Conservation (phyloP, 1,284 basidiomycete species). For the Ustilago cynodontis region DNA sequence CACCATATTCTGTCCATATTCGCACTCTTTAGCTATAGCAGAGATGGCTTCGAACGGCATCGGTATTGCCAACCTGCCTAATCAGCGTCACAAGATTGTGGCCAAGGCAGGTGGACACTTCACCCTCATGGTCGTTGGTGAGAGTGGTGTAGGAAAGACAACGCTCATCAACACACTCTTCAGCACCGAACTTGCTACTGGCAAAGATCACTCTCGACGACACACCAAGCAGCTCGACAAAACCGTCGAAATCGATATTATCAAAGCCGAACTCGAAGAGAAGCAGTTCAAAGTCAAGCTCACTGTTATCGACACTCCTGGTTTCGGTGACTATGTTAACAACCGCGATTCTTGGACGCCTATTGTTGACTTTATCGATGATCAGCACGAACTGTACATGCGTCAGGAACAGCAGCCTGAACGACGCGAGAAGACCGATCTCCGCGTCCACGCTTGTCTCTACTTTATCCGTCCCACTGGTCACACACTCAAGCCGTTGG, state of each 20-base stretch:
- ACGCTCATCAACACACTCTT: constrained; percentile 95
- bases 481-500: constrained; percentile 96
- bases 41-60: constrained; percentile 58
- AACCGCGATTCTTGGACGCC: constrained; percentile 98
- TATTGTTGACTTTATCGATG: constrained; percentile 99
- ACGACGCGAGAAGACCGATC: constrained; percentile 90
- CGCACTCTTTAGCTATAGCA: neutral
- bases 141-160: constrained; percentile 71
- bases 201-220: constrained; percentile 90
- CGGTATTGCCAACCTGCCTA: constrained; percentile 89
- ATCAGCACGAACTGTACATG: constrained; percentile 99
- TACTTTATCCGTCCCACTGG: constrained; percentile 98
- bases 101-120: constrained; percentile 97
- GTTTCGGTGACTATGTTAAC: constrained; percentile 99
- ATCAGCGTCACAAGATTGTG: constrained; percentile 80
- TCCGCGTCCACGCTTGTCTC: constrained; percentile 95
- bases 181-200: constrained; percentile 91
- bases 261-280: constrained; percentile 87
- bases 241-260: constrained; percentile 82
- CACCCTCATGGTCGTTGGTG: constrained; percentile 99
- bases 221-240: constrained; percentile 98
- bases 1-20: too few relatives aligned
- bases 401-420: constrained; percentile 98
- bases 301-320: constrained; percentile 97
- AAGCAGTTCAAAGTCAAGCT: constrained; percentile 99